A percentile compares a stretch with the other conserved stretches of the same genome.
Conservation (phyloP, 768 basidiomycete genomes). For the Cubamyces lactineus region DNA sequence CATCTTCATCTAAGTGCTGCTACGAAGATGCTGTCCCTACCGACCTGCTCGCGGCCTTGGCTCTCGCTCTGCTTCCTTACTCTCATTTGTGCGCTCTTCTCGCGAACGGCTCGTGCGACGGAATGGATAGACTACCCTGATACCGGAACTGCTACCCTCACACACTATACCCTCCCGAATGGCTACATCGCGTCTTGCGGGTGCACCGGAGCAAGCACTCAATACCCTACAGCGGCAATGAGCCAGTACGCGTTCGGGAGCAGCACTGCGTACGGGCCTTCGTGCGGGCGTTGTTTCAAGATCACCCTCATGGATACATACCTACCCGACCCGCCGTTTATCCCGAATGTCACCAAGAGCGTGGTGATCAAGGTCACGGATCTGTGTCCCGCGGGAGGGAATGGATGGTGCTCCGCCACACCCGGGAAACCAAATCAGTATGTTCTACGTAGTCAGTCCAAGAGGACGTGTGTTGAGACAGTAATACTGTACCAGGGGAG, state of each 20-base stretch:
- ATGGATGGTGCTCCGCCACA: constrained; percentile 77
- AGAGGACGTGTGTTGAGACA: not conserved
- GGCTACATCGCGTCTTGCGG: constrained; percentile 75
- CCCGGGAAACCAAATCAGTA: constrained; percentile 63
- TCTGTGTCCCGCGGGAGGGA: constrained; percentile 65
- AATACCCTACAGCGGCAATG: constrained; percentile 80
- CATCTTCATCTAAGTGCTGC: not conserved
- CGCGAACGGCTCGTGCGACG: constrained; percentile 26
- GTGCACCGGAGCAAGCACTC: constrained; percentile 55
- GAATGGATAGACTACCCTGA: constrained; percentile 69
- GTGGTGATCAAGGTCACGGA: constrained; percentile 81
- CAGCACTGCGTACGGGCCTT: constrained; percentile 68
- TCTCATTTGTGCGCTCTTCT: constrained; percentile 32
- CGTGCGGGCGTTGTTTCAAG: constrained; percentile 80
- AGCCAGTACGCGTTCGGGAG: constrained; percentile 82
- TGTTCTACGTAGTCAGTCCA: constrained; percentile 33
- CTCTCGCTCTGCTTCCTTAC: constrained; percentile 9
- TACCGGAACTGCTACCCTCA: constrained; percentile 71
- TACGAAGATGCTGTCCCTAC: constrained; percentile 5
- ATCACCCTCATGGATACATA: constrained; percentile 74
- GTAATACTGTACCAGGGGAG: constrained; percentile 51
- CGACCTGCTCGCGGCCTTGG: not conserved
- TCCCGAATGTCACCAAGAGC: constrained; percentile 59
- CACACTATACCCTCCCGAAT: constrained; percentile 63
- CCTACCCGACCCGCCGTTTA: constrained; percentile 67